Base-by-base conservation (phyloP, 1,139 yeast species). In the Casaregolazyma suthepensis region DNA sequence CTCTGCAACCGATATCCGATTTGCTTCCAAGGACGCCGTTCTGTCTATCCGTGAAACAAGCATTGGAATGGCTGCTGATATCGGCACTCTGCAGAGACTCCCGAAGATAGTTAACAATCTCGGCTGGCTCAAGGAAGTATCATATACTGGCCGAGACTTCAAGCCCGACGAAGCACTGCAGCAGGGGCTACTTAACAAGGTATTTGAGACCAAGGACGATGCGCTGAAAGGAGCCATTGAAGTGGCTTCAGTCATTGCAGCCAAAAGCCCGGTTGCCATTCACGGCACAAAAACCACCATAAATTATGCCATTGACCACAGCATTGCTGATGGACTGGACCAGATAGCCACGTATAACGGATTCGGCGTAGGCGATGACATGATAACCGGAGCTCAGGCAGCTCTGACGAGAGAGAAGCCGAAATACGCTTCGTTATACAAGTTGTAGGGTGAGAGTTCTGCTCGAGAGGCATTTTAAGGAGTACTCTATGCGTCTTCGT, bases 21-120 rank as follows among this genome's bases (percentile, higher is more conserved):
- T 82, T 26, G 82, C 82, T 7, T 72, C 82, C 13, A 71, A 71
- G 44, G 86, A 79, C 58, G 76, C 79, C 23, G 70, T 69, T 46
- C 76, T 85, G 59, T 78, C 87, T 40, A 79, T 87, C 54, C 78
- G 85, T 56, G 95, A 87, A 68, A 82, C 85, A 57, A 81, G 80
- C 57, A 75, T 87, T 54, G 95, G 94, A 4, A 77, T 87, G 67
- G 79, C 88, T 31, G 91, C 95, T 2, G 95, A 87, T 66, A 85
- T 87, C 61, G 95, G 95, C 10, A 76, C 87, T 1, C 73, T 86
- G 57, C 93, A 87, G 69, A 75, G 94, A 65, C 65, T 85, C 56
- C 86, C 89, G 5, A 65, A 67, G 23, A 54, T 83, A 1, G 77
- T 78, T 23, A 79, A 78, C 52, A 85, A 83, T 66, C 70, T 74